Base-by-base conservation (phyloP, 2,329 filamentous ascomycete species). In the Fusarium miscanthi region DNA sequence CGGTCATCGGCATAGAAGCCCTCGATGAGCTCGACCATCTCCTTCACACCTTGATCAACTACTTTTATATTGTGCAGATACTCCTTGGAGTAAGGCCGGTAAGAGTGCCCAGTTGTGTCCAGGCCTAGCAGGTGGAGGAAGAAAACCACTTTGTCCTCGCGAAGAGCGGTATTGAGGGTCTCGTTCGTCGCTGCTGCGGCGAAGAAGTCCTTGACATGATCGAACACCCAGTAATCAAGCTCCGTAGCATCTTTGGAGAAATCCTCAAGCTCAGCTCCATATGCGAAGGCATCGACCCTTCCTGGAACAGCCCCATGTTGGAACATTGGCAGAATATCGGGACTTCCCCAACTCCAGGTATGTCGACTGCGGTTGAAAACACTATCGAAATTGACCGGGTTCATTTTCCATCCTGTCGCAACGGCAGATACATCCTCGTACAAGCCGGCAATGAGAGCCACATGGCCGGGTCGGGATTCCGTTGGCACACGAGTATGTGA, bases 301-400 rank as follows among this genome's bases (percentile, higher is more conserved):
- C 95, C 95, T 1, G 93, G 92, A 14, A 93, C 90, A 30, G 96
- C 95, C n/a, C 96, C 96, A 63, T 94, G 89, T 79, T 97, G 91
- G 80, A 99, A 99, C 96, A 99, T 99, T 60, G 93, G 93, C 74
- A 99, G 84, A 77, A 99, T 99, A 82, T 99, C 96, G 3, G 96
- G 96, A 79, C 95, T 98, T 5, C 96, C 96, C 96, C 96, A 99
- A 81, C 95, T 97, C 96, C 96, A 99, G 12, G 97, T 99, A 83
- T 99, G 97, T 49, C 92, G 88, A 80, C 95, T 98, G 70, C 94
- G 90, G 81, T 99, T 99, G 88, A 99, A 99, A 16, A 99, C 94
- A 78, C 95, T 98, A 84, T 99, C 96, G 78, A 99, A 99, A 80
- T 98, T 93, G 78, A 99, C 96, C 0, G 96, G 96, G 80, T 99